Conservation (phyloP, 768 basidiomycete genomes). For the Boletus speciosus region DNA sequence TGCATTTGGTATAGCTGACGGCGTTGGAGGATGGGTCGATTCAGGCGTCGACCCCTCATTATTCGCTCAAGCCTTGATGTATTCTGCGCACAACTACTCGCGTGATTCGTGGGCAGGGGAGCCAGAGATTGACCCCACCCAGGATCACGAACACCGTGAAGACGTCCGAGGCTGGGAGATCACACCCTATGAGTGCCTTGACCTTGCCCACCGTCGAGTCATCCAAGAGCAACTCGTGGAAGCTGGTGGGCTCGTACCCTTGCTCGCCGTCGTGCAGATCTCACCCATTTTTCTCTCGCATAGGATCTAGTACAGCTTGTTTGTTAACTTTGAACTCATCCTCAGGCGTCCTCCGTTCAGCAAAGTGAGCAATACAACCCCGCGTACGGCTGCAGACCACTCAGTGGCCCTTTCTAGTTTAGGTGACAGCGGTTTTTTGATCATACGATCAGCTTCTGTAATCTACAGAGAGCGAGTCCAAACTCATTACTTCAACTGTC, state of each 20-base stretch:
- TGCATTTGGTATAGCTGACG: slow-evolving; percentile 84
- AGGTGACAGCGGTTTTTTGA: slow-evolving; percentile 76
- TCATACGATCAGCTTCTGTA: slow-evolving; percentile 65
- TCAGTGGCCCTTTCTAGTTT: slow-evolving; percentile 41
- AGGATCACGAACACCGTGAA: slow-evolving; percentile 66
- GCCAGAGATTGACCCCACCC: slow-evolving; percentile 74
- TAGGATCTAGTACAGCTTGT: slow-evolving; percentile 85
- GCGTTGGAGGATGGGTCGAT: slow-evolving; percentile 89
- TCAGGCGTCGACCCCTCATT: slow-evolving; percentile 82
- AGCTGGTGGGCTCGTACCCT: slow-evolving; percentile 39
- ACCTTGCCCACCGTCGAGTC: slow-evolving; percentile 69
- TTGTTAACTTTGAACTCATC: slow-evolving; percentile 70
- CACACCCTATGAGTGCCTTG: slow-evolving; percentile 66
- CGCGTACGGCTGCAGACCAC: neutral
- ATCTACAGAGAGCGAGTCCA: slow-evolving; percentile 42
- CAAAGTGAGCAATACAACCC: slow-evolving; percentile 52
- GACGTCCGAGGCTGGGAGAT: slow-evolving; percentile 66
- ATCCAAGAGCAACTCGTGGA: slow-evolving; percentile 60
- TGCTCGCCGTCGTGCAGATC: slow-evolving; percentile 9
- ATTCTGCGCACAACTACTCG: slow-evolving; percentile 72
- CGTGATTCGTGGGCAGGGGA: slow-evolving; percentile 77
- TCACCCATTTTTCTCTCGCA: neutral
- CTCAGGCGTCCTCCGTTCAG: slow-evolving; percentile 69
- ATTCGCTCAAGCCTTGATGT: slow-evolving; percentile 91
- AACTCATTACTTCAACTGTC: slow-evolving; percentile 35